Base-by-base conservation (phyloP, 768 basidiomycete species). In the Mycena epipterygia region DNA sequence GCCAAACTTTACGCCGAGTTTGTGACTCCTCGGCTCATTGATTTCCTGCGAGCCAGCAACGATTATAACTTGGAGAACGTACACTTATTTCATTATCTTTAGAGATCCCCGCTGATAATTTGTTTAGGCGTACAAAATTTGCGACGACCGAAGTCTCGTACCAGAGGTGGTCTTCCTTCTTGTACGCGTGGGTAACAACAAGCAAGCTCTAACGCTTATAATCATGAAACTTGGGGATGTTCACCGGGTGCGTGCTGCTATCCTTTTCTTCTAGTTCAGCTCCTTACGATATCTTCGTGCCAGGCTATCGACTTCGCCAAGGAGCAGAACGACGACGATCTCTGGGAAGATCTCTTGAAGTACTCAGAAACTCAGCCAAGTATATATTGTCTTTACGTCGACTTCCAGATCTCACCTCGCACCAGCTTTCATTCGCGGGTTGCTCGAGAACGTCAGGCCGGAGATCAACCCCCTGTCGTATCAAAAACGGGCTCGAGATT, bases 281-380 rank as follows among this genome's bases (percentile, higher is more conserved):
- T 17, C 53, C 8, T 52, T 41, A 9, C 3, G 21, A 27, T 16
- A n/a, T 16, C 29, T 12, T 0, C 46, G 46, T 16, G 13, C 0
- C 52, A 96, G 95, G 96, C 97, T 4, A 99, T 99, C 76, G 97
- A 98, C 67, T 99, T 99, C 72, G 97, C 97, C 3, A 97, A 97
- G 76, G 96, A 98, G 79, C 97, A 98, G 79, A 93, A 91, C 60
- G 98, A 99, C 72, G 93, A 96, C 70, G 98, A 99, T 78, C 89
- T 99, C 0, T 99, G 97, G 98, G 97, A 99, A 75, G 97, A 99
- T 78, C 86, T 99, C 12, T 83, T 99, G 30, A 91, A 87, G 68
- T 99, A 99, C 76, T 97, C 97, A 0, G 98, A 99, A 80, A 97
- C 94, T 14, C 86, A 96, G 67, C 98, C 98, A 44, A 82, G 96